Base-by-base conservation (phyloP, 495 filamentous ascomycete genomes). In the Trichoderma orchidacearum region DNA sequence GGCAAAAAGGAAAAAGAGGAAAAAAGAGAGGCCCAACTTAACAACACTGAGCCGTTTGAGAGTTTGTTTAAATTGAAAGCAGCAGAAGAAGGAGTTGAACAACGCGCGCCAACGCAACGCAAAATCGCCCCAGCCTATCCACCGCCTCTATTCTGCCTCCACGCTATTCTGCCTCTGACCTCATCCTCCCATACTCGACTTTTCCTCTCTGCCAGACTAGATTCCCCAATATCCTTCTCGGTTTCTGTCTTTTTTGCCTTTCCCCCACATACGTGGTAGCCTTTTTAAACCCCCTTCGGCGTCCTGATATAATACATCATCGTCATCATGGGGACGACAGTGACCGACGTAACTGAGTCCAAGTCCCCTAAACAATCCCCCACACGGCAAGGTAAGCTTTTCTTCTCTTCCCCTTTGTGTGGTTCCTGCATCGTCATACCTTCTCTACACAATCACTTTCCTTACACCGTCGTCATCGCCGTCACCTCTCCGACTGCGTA, bases 311-410 rank as follows among this genome's bases (percentile, higher is more conserved):
- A 65, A 56, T 61, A 60, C 66, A 63, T 64, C 60, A 68, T 68
- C 66, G 65, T 69, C 68, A 67, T 69, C 66, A 72, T 72, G 69
- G 68, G 60, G 60, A 65, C 64, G 63, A 63, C 67, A 56, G 57
- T 67, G 62, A 63, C 59, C 63, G 36, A 59, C 63, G 61, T 64
- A 58, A 64, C 62, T 62, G 65, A 61, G 55, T 72, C 69, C 36
- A 67, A 61, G 56, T 72, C 68, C 50, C 68, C 69, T 29, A 68
- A 70, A 58, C 67, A 66, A 56, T 60, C 34, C 60, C 38, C 60
- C 55, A 66, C 66, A n/a, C 63, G 63, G 57, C 65, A 59, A 69
- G 68, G 69, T 72, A 60, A 63, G 69, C 63, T 34, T 12, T 48
- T 48, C 41, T 48, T 13, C 18, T 27, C 41, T 27, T 27, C 41